Percentiles rank a stretch among this genome's conserved stretches.
Evolutionary conservation across 768 basidiomycete species (phyloP).

Genomic region (Tricholoma saponaceum): DNA sequence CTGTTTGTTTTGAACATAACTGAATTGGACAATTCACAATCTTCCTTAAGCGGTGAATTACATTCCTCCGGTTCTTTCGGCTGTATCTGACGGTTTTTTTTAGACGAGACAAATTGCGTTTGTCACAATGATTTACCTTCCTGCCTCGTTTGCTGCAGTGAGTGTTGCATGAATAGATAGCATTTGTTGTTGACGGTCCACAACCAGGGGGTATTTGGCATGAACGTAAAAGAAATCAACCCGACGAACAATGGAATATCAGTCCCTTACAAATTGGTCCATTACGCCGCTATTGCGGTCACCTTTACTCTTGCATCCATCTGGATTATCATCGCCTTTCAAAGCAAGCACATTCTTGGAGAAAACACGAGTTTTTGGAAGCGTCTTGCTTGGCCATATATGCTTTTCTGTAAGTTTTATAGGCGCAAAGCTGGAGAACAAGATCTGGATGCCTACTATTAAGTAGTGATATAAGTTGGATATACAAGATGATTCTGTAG

Average conservation of each 20-base stretch:
- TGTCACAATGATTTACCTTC: conserved; percentile 59
- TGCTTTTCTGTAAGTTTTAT: conserved; percentile 14
- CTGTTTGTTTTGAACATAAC: not conserved
- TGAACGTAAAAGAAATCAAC: conserved; percentile 48
- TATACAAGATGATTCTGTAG: too few relatives aligned
- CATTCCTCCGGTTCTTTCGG: not conserved
- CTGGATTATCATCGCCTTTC: conserved; percentile 58
- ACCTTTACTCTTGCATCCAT: conserved; percentile 44
- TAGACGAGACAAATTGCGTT: conserved; percentile 59
- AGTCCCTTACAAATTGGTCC: conserved; percentile 3
- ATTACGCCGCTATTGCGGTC: conserved; percentile 40
- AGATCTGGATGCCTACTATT: too few relatives aligned
- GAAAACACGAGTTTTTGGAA: conserved; percentile 21
- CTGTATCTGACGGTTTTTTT: not conserved
- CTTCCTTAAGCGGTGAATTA: conserved; percentile 18
- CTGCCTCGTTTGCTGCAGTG: conserved; percentile 50
- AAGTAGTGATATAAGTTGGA: not conserved
- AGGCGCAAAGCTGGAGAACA: not conserved
- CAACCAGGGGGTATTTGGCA: conserved; percentile 49
- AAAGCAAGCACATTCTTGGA: conserved; percentile 37
- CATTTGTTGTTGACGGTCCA: not conserved
- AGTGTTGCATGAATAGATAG: conserved; percentile 5
- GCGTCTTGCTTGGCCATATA: conserved; percentile 33
- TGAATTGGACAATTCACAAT: not conserved
- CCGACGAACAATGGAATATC: conserved; percentile 33